Percentiles rank a stretch among this genome's conserved stretches.
Conservation (phyloP, 2,329 filamentous ascomycete species). For the Fusarium ramigenum region DNA sequence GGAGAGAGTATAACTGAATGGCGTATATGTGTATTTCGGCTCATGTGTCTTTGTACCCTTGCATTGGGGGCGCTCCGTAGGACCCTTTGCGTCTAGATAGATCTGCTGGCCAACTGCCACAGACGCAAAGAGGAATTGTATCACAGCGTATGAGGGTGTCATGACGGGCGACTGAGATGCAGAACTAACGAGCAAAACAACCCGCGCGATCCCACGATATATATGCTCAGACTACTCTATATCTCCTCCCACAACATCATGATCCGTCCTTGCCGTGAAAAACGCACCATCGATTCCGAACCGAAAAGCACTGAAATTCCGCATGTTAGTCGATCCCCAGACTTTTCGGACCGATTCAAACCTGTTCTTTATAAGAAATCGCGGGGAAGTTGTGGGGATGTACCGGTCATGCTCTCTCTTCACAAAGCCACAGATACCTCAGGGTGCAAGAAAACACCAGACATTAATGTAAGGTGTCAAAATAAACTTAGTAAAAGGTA, state of each 20-base stretch:
- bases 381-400: slow-evolving; percentile 29
- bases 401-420: slow-evolving; percentile 1
- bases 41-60: slow-evolving; percentile 25
- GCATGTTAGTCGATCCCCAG: neutral
- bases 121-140: slow-evolving; percentile 33
- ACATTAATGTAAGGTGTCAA: too few relatives aligned
- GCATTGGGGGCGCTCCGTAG: slow-evolving; percentile 44
- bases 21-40: slow-evolving; percentile 42
- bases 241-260: neutral
- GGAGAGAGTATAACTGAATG: slow-evolving; percentile 46
- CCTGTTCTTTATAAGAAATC: slow-evolving; percentile 7
- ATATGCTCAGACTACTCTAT: neutral
- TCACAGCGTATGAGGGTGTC: slow-evolving; percentile 16
- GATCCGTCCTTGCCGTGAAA: too few relatives aligned
- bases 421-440: neutral
- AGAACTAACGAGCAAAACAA: neutral
- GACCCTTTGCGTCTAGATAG: slow-evolving; percentile 39
- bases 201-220: neutral
- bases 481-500: too few relatives aligned
- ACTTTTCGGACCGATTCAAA: slow-evolving; percentile 32
- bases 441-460: too few relatives aligned
- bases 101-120: slow-evolving; percentile 42
- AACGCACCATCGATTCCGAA: neutral
- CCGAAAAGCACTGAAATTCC: neutral
- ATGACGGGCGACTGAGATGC: slow-evolving; percentile 13